Evolutionary conservation across 2,329 filamentous ascomycete genomes (phyloP).

Genomic region (Pseudodiploospora longispora): DNA sequence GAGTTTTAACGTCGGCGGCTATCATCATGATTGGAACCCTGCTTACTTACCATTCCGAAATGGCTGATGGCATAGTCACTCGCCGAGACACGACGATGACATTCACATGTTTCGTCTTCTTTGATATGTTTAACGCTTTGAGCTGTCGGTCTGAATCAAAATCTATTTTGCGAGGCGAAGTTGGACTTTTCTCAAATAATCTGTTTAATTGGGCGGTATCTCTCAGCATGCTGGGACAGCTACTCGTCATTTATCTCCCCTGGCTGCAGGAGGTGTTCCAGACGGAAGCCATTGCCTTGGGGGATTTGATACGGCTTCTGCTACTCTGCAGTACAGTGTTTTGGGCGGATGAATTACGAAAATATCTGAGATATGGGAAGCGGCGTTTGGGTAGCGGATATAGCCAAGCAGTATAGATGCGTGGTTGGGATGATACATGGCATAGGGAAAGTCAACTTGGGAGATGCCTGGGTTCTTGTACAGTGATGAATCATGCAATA

Average conservation of each 20-base stretch:
- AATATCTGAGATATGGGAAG: constrained; percentile 60
- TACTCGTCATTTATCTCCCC: constrained; percentile 89
- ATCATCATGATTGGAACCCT: constrained; percentile 93
- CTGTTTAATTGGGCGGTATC: constrained; percentile 96
- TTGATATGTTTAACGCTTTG: constrained; percentile 99
- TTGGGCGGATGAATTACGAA: constrained; percentile 87
- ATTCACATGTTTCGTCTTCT: constrained; percentile 96
- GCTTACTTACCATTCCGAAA: constrained; percentile 83
- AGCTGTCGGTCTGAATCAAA: constrained; percentile 88
- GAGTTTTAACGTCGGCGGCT: constrained; percentile 77
- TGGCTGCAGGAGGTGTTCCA: constrained; percentile 93
- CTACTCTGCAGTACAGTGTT: constrained; percentile 82
- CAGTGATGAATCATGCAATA: not conserved
- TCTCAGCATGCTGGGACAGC: constrained; percentile 74
- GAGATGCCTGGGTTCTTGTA: not conserved
- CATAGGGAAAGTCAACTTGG: constrained; percentile 8
- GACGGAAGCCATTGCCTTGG: constrained; percentile 71
- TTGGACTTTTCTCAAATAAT: constrained; percentile 74
- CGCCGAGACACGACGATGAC: constrained; percentile 98
- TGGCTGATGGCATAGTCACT: constrained; percentile 77
- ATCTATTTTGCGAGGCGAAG: constrained; percentile 77
- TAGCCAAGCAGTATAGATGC: constrained; percentile 52
- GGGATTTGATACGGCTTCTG: constrained; percentile 67
- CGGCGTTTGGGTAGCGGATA: constrained; percentile 52
- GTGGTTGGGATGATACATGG: not conserved